A percentile compares a stretch with the other conserved stretches of the same genome.
These are phyloP conservation scores for Myrmaecium sp. DNA, from an alignment of 2,329 filamentous ascomycete genomes.

Conservation along the genomic window DNA sequence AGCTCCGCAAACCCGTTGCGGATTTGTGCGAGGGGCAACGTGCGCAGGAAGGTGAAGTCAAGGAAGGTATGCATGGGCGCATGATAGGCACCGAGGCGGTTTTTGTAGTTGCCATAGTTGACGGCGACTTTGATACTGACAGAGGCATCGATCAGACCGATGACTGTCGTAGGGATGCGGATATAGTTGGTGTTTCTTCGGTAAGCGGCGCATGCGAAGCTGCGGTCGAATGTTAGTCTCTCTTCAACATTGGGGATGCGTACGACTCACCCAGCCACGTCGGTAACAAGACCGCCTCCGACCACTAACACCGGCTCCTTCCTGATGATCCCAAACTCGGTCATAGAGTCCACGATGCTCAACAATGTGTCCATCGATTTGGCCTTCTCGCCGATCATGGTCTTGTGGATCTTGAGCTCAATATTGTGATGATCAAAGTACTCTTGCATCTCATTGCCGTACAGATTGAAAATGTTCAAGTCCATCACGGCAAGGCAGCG, in stretches of 20 bases:
- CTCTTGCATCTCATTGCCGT: constrained; percentile 45
- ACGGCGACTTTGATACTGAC: constrained; percentile 66
- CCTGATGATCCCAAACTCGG: constrained; percentile 51
- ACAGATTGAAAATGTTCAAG: constrained; percentile 52
- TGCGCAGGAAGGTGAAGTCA: constrained; percentile 56
- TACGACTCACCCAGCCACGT: constrained; percentile 59
- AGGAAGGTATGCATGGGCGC: constrained; percentile 56
- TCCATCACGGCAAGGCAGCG: constrained; percentile 54
- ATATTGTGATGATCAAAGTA: constrained; percentile 52
- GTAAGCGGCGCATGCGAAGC: constrained; percentile 55
- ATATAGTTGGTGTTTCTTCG: constrained; percentile 59
- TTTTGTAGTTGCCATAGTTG: constrained; percentile 63
- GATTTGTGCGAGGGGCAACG: constrained; percentile 49
- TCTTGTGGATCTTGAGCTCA: constrained; percentile 49
- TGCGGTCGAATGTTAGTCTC: constrained; percentile 15
- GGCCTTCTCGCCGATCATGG: constrained; percentile 58
- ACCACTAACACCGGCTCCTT: constrained; percentile 52
- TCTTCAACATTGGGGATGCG: background rate
- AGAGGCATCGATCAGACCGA: constrained; percentile 58
- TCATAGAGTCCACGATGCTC: constrained; percentile 58
- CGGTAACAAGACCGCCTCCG: constrained; percentile 53
- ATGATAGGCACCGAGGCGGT: constrained; percentile 56
- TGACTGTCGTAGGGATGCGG: constrained; percentile 56
- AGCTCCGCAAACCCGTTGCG: constrained; percentile 59
- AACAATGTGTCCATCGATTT: constrained; percentile 56